Base-by-base conservation (phyloP, 257 asterid genomes). In the Nyctanthes arbortristis region DNA sequence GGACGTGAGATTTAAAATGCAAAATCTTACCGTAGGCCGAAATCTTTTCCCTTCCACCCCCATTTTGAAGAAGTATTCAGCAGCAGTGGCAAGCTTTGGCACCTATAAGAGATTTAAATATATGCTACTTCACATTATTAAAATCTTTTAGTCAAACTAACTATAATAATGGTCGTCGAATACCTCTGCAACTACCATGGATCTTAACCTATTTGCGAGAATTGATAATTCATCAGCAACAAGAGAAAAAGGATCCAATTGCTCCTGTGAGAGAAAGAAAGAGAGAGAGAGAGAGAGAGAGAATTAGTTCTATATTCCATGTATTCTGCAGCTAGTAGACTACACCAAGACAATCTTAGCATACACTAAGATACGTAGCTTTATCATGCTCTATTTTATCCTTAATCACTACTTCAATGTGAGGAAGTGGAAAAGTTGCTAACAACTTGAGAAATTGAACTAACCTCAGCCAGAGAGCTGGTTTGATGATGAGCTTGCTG, bases 111-210 rank as follows among this genome's bases (percentile, higher is more conserved):
- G 54, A 77, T 20, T 28, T 45, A 69, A 74, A 39, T 20, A 52
- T 32, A 54, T 66, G 47, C 56, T 40, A 70, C 40, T 39, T 67
- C 54, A 60, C 61, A 54, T 56, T 58, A 56, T 71, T 40, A 20
- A 71, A 67, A 67, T 65, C 39, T 5, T 56, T 32, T 24, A 16
- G 58, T 6, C 74, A 67, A 71, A 63, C 25, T 43, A 67, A 66
- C n/a, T n/a, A 39, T 36, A 13, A 32, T 61, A 29, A 76, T 36
- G 56, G 34, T 59, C 70, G 37, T 34, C 66, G 69, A 34, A 80
- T 87, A 94, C 99, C 99, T 94, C 95, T 0, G 97, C 91, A 66
- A 88, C 93, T 61, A 94, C 98, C 97, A 91, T 94, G 35, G 99
- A 81, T 83, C 98, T 89, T 57, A 94, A 76, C 68, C 96, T 94